Evolutionary conservation across 306 rosid genomes (phyloP).

Genomic region (Nissolia schottii): DNA sequence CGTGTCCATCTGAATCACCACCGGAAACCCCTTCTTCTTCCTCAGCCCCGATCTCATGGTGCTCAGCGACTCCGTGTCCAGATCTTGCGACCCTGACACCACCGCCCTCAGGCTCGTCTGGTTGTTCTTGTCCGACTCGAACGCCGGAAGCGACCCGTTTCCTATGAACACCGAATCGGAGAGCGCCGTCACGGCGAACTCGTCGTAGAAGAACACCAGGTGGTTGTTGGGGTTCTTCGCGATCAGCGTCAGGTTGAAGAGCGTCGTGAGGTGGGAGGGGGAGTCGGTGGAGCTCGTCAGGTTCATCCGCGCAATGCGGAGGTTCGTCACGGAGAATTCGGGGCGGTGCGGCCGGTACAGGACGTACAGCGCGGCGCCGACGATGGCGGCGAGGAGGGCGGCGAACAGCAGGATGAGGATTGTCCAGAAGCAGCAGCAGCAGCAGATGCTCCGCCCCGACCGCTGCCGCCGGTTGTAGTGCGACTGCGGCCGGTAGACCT

Average conservation of each 20-base stretch:
- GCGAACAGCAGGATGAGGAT: slow-evolving; percentile 47
- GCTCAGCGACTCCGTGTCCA: slow-evolving; percentile 62
- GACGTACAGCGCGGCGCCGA: slow-evolving; percentile 71
- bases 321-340: slow-evolving; percentile 70
- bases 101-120: slow-evolving; percentile 58
- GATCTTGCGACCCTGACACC: slow-evolving; percentile 46
- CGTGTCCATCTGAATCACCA: slow-evolving; percentile 77
- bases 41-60: slow-evolving; percentile 74
- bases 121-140: slow-evolving; percentile 55
- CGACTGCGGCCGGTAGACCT: slow-evolving; percentile 64
- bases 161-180: slow-evolving; percentile 50
- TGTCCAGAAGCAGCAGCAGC: slow-evolving; percentile 96
- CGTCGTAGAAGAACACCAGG: slow-evolving; percentile 64
- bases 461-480: slow-evolving; percentile 63
- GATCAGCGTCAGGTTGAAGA: slow-evolving; percentile 68
- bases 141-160: slow-evolving; percentile 68
- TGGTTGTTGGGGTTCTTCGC: slow-evolving; percentile 82
- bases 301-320: slow-evolving; percentile 76
- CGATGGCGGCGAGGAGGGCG: slow-evolving; percentile 63
- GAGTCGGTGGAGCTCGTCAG: slow-evolving; percentile 69
- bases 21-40: slow-evolving; percentile 58
- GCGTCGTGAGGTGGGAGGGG: slow-evolving; percentile 61
- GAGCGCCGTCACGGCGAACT: slow-evolving; percentile 42
- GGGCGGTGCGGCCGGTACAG: slow-evolving; percentile 93
- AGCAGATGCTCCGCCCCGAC: slow-evolving; percentile 61